Evolutionary conservation across 495 filamentous ascomycete species (phyloP).

Genomic region (Penicillium alfredii): DNA sequence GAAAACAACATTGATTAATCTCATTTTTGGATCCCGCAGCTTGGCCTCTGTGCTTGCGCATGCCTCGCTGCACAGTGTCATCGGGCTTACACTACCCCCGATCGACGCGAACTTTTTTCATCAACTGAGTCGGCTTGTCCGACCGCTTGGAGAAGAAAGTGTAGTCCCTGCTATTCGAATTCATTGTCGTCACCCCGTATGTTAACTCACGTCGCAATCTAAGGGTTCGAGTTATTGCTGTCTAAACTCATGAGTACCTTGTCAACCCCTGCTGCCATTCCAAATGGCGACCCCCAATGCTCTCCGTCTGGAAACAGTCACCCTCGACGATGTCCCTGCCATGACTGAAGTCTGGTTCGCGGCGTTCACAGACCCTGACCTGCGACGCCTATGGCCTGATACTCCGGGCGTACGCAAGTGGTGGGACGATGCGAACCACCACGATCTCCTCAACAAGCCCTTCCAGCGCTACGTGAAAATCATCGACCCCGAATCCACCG

Average conservation of each 20-base stretch:
- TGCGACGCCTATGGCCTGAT: constrained; percentile 18
- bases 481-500: constrained; percentile 12
- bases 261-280: neutral
- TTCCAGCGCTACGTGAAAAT: constrained; percentile 26
- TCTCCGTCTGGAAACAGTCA: constrained; percentile 14
- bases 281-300: constrained; percentile 3
- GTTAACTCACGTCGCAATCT: neutral
- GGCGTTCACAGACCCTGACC: constrained; percentile 19
- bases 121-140: constrained; percentile 52
- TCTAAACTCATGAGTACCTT: no score
- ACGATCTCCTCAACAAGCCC: constrained; percentile 19
- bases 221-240: no score
- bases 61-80: constrained; percentile 69
- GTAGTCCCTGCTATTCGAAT: constrained; percentile 1
- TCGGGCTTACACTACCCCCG: constrained; percentile 83
- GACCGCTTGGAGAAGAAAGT: constrained; percentile 61
- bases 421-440: constrained; percentile 13
- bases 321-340: constrained; percentile 20
- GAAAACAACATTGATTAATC: constrained; percentile 77
- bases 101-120: constrained; percentile 76
- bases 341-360: constrained; percentile 22
- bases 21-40: constrained; percentile 61
- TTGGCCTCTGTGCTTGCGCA: constrained; percentile 78
- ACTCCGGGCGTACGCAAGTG: constrained; percentile 23
- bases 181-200: neutral